These are phyloP conservation scores for Hibiscus trionum DNA, from an alignment of 345 rosid species.

Conservation along the genomic window DNA sequence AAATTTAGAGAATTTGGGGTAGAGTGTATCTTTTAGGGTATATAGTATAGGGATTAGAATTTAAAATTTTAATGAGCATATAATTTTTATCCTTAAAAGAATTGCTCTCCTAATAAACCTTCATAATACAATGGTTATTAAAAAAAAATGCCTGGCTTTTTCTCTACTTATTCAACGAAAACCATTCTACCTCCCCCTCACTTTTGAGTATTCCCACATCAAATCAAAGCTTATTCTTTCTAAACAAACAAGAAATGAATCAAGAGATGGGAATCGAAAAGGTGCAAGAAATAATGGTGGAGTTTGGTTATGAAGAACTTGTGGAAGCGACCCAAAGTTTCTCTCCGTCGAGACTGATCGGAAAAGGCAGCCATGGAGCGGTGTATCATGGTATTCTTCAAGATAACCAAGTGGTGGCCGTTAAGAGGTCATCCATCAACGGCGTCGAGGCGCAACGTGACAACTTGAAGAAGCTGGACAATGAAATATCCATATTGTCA, in stretches of 20 bases:
- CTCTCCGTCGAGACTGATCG: slow-evolving; percentile 49
- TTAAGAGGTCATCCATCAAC: slow-evolving; percentile 37
- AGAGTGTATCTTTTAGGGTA: no score
- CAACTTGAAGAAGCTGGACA: slow-evolving; percentile 41
- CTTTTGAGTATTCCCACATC: no score
- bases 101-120: no score
- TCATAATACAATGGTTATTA: no score
- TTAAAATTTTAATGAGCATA: no score
- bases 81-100: no score
- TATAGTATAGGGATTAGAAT: no score
- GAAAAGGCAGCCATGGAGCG: slow-evolving; percentile 79
- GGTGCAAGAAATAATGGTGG: slow-evolving; percentile 7
- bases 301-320: slow-evolving; percentile 46
- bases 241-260: not conserved
- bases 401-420: slow-evolving; percentile 29
- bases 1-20: no score
- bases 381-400: slow-evolving; percentile 38
- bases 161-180: slow-evolving; percentile 8
- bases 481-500: slow-evolving; percentile 46
- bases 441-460: slow-evolving; percentile 17
- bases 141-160: not conserved
- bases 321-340: slow-evolving; percentile 45
- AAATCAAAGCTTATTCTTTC: not conserved
- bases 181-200: not conserved
- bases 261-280: no score